These are phyloP conservation scores for Silybum marianum DNA, from an alignment of 129 eudicot species.

Conservation along the genomic window DNA sequence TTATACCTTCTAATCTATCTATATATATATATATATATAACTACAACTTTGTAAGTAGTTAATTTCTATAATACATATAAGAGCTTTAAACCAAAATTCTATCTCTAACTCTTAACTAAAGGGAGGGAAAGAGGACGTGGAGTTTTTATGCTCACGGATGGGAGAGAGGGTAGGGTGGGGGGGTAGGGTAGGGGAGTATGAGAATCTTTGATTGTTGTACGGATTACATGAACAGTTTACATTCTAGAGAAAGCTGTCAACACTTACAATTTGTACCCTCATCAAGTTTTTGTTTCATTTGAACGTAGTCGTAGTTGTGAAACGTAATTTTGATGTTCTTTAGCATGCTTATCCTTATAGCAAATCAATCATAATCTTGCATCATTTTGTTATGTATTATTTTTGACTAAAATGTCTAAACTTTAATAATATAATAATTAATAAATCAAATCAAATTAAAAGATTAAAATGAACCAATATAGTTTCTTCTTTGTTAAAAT, in stretches of 20 bases:
- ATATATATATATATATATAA: too few species aligned
- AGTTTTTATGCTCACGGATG: neutral
- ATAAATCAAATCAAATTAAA: too few species aligned
- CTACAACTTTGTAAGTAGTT: neutral
- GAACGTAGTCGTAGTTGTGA: neutral
- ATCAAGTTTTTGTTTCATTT: neutral
- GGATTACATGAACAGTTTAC: neutral
- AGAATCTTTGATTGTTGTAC: slow-evolving; percentile 16
- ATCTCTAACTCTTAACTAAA: neutral
- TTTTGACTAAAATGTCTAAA: too few species aligned
- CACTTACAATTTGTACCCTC: neutral
- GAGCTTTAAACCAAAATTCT: neutral
- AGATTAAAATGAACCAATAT: too few species aligned
- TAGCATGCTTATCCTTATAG: neutral
- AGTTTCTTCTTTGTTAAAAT: too few species aligned
- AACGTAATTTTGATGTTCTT: neutral
- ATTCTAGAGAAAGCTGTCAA: neutral
- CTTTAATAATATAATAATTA: too few species aligned
- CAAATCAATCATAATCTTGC: neutral
- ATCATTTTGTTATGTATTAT: neutral
- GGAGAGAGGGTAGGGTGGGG: too few species aligned
- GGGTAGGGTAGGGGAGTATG: neutral
- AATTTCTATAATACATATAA: too few species aligned
- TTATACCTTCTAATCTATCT: neutral
- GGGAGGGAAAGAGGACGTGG: neutral